Conservation (phyloP, 2,329 filamentous ascomycete genomes). For the Aspergillus puulaauensis region DNA sequence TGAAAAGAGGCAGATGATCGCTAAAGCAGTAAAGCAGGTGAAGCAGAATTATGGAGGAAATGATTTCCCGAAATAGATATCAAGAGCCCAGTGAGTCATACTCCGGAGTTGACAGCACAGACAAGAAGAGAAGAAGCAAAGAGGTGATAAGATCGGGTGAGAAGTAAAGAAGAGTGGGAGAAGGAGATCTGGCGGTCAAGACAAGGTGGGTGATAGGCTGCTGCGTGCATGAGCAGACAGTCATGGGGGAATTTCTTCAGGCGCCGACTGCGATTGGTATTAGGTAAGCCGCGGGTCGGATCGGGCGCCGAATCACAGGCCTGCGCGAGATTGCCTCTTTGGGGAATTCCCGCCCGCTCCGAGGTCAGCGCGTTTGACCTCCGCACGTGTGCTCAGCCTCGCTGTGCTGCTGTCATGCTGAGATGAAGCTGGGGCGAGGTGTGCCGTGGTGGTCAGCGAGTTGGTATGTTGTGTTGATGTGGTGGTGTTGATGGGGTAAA, state of each 20-base stretch:
- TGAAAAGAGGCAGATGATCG: conserved; percentile 1
- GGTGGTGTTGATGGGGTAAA: not conserved
- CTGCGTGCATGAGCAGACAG: not conserved
- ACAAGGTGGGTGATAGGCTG: conserved; percentile 17
- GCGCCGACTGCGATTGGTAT: conserved; percentile 23
- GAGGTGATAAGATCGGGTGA: conserved; percentile 4
- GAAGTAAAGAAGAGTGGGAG: not conserved
- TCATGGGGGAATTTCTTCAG: conserved; percentile 9
- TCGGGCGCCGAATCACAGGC: not conserved
- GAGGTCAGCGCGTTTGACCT: not conserved
- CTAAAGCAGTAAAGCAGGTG: not conserved
- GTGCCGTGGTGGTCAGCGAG: not conserved
- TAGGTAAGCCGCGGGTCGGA: conserved; percentile 16
- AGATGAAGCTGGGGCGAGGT: not conserved
- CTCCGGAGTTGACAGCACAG: not conserved
- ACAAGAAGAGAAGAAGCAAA: not conserved
- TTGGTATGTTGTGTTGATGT: not conserved
- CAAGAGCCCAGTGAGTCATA: conserved; percentile 3
- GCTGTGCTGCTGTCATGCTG: not conserved
- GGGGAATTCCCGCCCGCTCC: not conserved
- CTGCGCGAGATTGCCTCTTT: not conserved
- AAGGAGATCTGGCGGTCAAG: conserved; percentile 19
- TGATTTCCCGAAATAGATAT: conserved; percentile 15
- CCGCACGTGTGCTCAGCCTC: not conserved
- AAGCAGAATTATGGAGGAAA: conserved; percentile 3